Base-by-base conservation (phyloP, 306 rosid genomes). In the Rosa multiflora region DNA sequence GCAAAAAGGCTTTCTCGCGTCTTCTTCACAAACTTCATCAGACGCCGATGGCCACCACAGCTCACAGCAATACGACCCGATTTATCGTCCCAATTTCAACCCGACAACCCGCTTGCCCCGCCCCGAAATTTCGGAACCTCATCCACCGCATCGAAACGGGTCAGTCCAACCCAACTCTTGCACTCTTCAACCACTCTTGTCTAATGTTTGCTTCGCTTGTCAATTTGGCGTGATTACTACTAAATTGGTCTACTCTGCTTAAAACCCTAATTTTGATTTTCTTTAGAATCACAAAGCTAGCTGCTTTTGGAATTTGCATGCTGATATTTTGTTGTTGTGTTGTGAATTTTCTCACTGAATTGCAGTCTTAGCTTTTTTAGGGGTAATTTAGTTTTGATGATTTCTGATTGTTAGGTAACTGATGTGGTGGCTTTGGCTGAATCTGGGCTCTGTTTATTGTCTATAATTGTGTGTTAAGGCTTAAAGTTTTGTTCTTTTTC, bases 41-140 rank as follows among this genome's bases (percentile, higher is more conserved):
- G 67, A 81, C 75, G 82, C 87, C 48, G 80, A 88, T 88, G 91
- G 91, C 91, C 85, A 74, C 83, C 87, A 76, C 49, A 76, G 80
- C 62, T 78, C 78, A 32, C 78, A 70, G 40, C 62, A 40, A 84
- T 67, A 80, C 77, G 72, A 69, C 75, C 73, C 80, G 73, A 47
- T 73, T 39, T 55, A 39, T 21, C 70, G 20, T 71, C 46, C 15
- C 78, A 37, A 15, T 58, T 12, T 75, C 81, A n/a, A 72, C 76
- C 84, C 80, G 59, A 66, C 5, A 52, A n/a, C 79, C 76, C 69
- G 67, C 70, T 68, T 70, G 46, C 6, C 4, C 58, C 69, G 51
- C 70, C 56, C 71, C 73, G 71, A 67, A 15, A 4, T 40, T 49
- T 75, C 70, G 40, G 62, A 77, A 52, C 18, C 78, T 78, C 55